These are phyloP conservation scores for Cyclotella distinguenda DNA, from an alignment of 108 stramenopile species.

Conservation along the genomic window DNA sequence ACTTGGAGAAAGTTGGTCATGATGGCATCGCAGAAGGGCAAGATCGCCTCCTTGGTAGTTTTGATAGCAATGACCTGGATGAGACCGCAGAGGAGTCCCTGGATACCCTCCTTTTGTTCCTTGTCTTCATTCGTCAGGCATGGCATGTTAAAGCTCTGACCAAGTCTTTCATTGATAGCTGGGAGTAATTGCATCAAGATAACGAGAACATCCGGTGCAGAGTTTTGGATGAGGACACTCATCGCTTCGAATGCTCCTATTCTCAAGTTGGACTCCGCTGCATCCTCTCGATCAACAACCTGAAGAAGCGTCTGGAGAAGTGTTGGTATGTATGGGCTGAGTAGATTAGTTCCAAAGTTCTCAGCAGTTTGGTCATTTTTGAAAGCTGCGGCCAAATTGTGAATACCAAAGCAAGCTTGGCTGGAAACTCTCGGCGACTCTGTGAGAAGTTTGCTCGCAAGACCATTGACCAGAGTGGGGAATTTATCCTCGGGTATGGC, in stretches of 20 bases:
- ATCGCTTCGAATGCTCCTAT: slow-evolving; percentile 86
- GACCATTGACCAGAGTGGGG: slow-evolving; percentile 73
- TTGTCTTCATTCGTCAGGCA: slow-evolving; percentile 83
- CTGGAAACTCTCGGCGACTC: slow-evolving; percentile 79
- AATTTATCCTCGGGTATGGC: slow-evolving; percentile 79
- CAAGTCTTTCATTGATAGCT: slow-evolving; percentile 75
- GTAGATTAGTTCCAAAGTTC: slow-evolving; percentile 68
- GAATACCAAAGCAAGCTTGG: slow-evolving; percentile 89
- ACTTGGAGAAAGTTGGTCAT: slow-evolving; percentile 88
- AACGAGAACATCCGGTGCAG: slow-evolving; percentile 73
- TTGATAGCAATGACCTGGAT: slow-evolving; percentile 83
- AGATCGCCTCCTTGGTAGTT: slow-evolving; percentile 69
- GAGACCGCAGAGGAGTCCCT: slow-evolving; percentile 83
- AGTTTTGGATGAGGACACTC: slow-evolving; percentile 78
- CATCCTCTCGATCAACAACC: slow-evolving; percentile 86
- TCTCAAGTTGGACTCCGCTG: slow-evolving; percentile 77
- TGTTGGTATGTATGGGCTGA: slow-evolving; percentile 67
- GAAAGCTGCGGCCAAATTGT: slow-evolving; percentile 87
- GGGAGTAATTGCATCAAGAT: slow-evolving; percentile 75
- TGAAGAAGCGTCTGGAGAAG: slow-evolving; percentile 80
- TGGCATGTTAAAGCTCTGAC: slow-evolving; percentile 68
- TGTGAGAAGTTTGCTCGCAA: slow-evolving; percentile 68
- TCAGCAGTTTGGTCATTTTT: slow-evolving; percentile 55
- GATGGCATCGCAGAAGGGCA: slow-evolving; percentile 73
- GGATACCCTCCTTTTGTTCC: slow-evolving; percentile 82